Evolutionary conservation across 495 filamentous ascomycete genomes (phyloP), one percentile per base, ranked within the genome.

Genomic region (Hypoxylon lenormandii): DNA sequence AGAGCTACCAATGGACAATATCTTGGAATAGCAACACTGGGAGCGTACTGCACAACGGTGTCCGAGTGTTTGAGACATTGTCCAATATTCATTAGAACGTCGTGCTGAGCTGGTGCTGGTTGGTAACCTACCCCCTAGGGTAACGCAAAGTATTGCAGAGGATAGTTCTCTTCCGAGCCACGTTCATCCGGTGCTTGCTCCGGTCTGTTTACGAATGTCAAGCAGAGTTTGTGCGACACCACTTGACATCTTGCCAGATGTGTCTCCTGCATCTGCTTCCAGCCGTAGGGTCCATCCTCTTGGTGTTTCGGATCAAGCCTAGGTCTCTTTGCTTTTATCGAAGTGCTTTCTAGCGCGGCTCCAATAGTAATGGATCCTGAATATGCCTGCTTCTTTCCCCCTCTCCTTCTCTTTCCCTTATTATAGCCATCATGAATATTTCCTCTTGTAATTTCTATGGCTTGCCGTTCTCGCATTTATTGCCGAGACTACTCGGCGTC

Each of bases 301-400:
- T 58, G 46, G 54, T 56, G 47, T 66, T 59, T 65, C 57, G 57
- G 62, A 59, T 66, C 57, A 51, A 66, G 58, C 68, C 68, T 63
- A 71, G 62, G 55, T 42, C 51, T 64, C 11, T n/a, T 66, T 13
- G 36, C 21, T 51, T 43, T 65, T 64, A 45, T 21, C 42, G 55
- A 53, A 33, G 22, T 8, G 57, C 61, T 65, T 8, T 55, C 23
- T 70, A 66, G 67, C 61, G 67, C 61, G 61, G 61, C 67, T 66
- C 38, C 42, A 58, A 60, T 51, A 28, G 19, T 60, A 56, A 52
- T 37, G 26, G 28, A 45, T 26, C 33, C 30, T 49, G 22, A 54
- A 54, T 49, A 36, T 45, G 30, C 6, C 30, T 33, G 10, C 6
- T 60, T 22, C 48, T 54, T 54, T 60, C 22, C 38, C 45, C 42